These are phyloP conservation scores for Phytophthora foliorum DNA, from an alignment of 352 stramenopile genomes.

Conservation along the genomic window DNA sequence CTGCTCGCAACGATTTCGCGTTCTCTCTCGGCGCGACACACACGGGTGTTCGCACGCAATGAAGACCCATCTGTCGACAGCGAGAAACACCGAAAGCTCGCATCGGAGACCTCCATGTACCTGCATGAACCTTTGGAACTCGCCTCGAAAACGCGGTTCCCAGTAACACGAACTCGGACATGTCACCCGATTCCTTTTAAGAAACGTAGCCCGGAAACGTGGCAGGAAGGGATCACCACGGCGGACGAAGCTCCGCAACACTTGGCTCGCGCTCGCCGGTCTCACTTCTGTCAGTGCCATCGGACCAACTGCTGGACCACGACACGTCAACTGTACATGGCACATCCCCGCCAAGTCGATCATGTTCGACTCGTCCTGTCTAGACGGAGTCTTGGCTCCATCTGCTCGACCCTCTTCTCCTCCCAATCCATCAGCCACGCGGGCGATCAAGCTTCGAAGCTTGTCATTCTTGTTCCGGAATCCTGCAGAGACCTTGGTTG, in stretches of 20 bases:
- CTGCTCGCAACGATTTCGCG: slow-evolving; percentile 28
- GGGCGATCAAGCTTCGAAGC: slow-evolving; percentile 14
- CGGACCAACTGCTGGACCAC: slow-evolving; percentile 37
- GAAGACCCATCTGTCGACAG: slow-evolving; percentile 4
- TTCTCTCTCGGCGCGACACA: slow-evolving; percentile 18
- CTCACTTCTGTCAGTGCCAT: slow-evolving; percentile 34
- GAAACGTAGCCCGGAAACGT: slow-evolving; percentile 4
- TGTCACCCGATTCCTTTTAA: slow-evolving; percentile 1
- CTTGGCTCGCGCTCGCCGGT: slow-evolving; percentile 20
- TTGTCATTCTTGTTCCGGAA: slow-evolving; percentile 32
- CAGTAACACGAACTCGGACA: slow-evolving; percentile 1
- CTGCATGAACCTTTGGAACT: not conserved
- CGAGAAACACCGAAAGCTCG: slow-evolving; percentile 23
- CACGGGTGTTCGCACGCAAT: slow-evolving; percentile 9
- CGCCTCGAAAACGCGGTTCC: not conserved
- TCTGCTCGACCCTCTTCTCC: slow-evolving; percentile 23
- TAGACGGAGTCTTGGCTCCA: slow-evolving; percentile 12
- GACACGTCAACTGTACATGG: slow-evolving; percentile 32
- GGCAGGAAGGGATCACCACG: slow-evolving; percentile 32
- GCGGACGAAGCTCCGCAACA: slow-evolving; percentile 11
- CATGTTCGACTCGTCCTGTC: slow-evolving; percentile 15
- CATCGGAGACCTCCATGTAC: not conserved
- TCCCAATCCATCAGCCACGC: slow-evolving; percentile 19
- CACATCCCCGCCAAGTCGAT: slow-evolving; percentile 26
- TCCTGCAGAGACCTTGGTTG: slow-evolving; percentile 18